Evolutionary conservation across 768 basidiomycete species (phyloP), one percentile per base, ranked within the genome.

Genomic region (Kwoniella bestiolae): DNA sequence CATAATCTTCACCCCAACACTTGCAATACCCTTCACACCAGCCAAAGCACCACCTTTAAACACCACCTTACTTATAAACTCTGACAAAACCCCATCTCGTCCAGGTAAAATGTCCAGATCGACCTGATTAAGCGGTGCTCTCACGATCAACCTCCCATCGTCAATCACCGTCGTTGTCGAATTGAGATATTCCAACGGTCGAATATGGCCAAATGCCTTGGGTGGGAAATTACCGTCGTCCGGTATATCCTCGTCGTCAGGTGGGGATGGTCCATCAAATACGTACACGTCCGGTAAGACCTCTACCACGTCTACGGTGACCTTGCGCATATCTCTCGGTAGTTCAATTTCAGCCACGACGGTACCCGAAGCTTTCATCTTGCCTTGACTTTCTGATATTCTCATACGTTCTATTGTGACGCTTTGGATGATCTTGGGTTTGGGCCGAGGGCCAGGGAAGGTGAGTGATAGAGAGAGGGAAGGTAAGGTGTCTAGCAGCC

Each of bases 321-420:
- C 90, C 38, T 79, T 85, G 8, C 82, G 85, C 70, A 91, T 87
- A 0, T 82, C 85, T 26, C 91, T 89, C 68, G 92, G 92, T 1
- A 85, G 90, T 64, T 72, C 65, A 7, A 79, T 67, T 32, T 67
- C 60, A 5, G 77, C 80, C 16, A 77, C 58, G 32, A 80, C 80
- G 4, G 65, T 67, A 4, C 80, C 80, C 8, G 77, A 74, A 21
- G 75, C 78, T 28, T 52, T 58, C 62, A 78, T 75, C 57, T 78
- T 76, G 2, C 78, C 78, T 14, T 60, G 53, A 5, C 68, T 46
- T 63, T 79, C 75, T 3, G 72, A 70, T 29, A 81, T 72, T 26
- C 75, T 66, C 78, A 81, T 79, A 34, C 70, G 65, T 45, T 81
- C 77, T n/a, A 81, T 78, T 0, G 78, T 74, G 0, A 81, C 75